These are phyloP conservation scores for Sonneratia caseolaris DNA, from an alignment of 345 rosid genomes.

Conservation along the genomic window DNA sequence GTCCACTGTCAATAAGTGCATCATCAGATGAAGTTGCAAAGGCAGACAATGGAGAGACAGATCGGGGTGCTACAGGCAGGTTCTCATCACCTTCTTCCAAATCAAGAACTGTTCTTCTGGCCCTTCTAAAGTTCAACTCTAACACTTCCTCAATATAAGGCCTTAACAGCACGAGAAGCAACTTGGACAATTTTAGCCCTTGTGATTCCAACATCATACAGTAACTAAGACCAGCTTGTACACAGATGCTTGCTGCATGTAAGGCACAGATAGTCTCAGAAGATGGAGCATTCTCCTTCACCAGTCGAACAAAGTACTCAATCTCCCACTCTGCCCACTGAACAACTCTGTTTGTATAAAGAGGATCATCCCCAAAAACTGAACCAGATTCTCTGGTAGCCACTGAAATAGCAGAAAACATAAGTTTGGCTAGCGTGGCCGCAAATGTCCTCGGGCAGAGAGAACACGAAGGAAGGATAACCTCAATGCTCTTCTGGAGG, in stretches of 20 bases:
- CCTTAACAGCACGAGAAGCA: slow-evolving; percentile 74
- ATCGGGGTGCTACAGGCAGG: slow-evolving; percentile 42
- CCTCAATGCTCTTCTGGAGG: slow-evolving; percentile 56
- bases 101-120: slow-evolving; percentile 57
- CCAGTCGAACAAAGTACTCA: slow-evolving; percentile 68
- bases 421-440: slow-evolving; percentile 59
- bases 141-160: slow-evolving; percentile 89
- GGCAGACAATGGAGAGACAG: slow-evolving; percentile 43
- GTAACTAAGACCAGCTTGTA: slow-evolving; percentile 74
- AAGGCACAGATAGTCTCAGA: slow-evolving; percentile 66
- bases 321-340: slow-evolving; percentile 97
- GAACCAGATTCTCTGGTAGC: slow-evolving; percentile 65
- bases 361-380: slow-evolving; percentile 78
- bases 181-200: slow-evolving; percentile 69
- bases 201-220: slow-evolving; percentile 73
- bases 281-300: slow-evolving; percentile 74
- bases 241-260: slow-evolving; percentile 64
- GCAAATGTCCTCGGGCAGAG: slow-evolving; percentile 70
- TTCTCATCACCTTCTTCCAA: slow-evolving; percentile 44
- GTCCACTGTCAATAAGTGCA: slow-evolving; percentile 60
- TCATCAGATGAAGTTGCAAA: slow-evolving; percentile 52
- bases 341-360: slow-evolving; percentile 71
- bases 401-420: slow-evolving; percentile 59
- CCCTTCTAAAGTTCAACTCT: slow-evolving; percentile 81
- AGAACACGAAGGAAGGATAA: slow-evolving; percentile 62